These are phyloP conservation scores for Rasamsonia emersonii DNA, from an alignment of 2,329 filamentous ascomycete species.

Conservation along the genomic window DNA sequence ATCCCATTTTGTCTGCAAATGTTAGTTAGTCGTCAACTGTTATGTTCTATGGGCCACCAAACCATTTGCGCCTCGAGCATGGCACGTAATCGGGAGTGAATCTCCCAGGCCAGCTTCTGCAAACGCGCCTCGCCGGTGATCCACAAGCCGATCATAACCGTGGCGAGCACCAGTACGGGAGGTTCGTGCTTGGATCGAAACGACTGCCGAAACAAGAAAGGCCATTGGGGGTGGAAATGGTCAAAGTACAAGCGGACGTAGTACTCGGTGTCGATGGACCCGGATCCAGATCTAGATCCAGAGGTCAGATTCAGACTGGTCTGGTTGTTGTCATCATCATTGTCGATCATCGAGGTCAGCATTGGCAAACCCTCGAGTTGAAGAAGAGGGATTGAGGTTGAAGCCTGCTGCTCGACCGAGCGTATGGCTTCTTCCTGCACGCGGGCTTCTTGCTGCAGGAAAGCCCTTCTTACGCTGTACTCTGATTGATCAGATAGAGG, in stretches of 20 bases:
- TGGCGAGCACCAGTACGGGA: conserved; percentile 20
- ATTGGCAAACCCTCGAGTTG: no score
- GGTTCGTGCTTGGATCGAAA: conserved; percentile 16
- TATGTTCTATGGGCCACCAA: neutral
- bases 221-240: conserved; percentile 20
- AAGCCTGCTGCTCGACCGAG: no score
- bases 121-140: conserved; percentile 10
- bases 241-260: conserved; percentile 19
- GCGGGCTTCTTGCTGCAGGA: no score
- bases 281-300: no score
- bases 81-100: conserved; percentile 15
- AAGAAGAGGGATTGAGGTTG: no score
- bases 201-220: conserved; percentile 17
- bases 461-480: no score
- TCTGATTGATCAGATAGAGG: no score
- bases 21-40: neutral
- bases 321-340: no score
- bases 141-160: conserved; percentile 21
- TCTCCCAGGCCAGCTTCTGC: conserved; percentile 15
- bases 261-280: conserved; percentile 6
- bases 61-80: conserved; percentile 21
- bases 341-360: no score
- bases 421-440: no score
- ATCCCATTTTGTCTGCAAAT: conserved; percentile 4
- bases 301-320: no score